Conservation (phyloP, 2,329 filamentous ascomycete genomes). For the Fusarium pilosicola region DNA sequence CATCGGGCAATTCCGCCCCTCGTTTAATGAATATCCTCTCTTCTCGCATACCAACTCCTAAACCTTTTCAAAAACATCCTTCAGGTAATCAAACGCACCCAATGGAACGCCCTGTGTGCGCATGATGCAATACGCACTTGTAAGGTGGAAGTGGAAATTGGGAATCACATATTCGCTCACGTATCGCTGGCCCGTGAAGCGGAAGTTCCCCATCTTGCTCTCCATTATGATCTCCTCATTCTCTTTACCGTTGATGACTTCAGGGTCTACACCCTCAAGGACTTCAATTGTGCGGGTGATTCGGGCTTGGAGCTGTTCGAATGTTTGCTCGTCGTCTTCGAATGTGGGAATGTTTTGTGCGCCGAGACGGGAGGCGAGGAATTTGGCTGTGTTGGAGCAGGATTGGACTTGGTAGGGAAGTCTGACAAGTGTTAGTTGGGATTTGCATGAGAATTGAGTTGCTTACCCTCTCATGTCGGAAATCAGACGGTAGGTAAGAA, state of each 20-base stretch:
- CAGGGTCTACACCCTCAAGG: conserved; percentile 45
- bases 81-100: conserved; percentile 65
- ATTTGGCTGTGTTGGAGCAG: conserved; percentile 42
- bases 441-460: accelerated
- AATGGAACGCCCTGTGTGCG: conserved; percentile 66
- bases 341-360: conserved; percentile 24
- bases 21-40: conserved; percentile 40
- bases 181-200: conserved; percentile 52
- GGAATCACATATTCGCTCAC: conserved; percentile 58
- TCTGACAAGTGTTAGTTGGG: background rate
- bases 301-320: conserved; percentile 46
- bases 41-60: conserved; percentile 31
- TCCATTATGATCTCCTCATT: conserved; percentile 40
- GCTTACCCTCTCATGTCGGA: conserved; percentile 36
- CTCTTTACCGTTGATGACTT: conserved; percentile 37
- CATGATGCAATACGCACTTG: conserved; percentile 66
- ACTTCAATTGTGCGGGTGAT: conserved; percentile 41
- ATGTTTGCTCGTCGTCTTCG: conserved; percentile 42
- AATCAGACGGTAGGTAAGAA: conserved; percentile 34
- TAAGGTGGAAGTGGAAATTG: conserved; percentile 70
- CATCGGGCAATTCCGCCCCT: conserved; percentile 40
- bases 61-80: conserved; percentile 41
- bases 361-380: conserved; percentile 32
- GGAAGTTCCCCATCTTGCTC: conserved; percentile 40
- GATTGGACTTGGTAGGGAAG: conserved; percentile 40